Conservation (phyloP, 2,329 filamentous ascomycete genomes). For the Sclerotinia trifoliorum region DNA sequence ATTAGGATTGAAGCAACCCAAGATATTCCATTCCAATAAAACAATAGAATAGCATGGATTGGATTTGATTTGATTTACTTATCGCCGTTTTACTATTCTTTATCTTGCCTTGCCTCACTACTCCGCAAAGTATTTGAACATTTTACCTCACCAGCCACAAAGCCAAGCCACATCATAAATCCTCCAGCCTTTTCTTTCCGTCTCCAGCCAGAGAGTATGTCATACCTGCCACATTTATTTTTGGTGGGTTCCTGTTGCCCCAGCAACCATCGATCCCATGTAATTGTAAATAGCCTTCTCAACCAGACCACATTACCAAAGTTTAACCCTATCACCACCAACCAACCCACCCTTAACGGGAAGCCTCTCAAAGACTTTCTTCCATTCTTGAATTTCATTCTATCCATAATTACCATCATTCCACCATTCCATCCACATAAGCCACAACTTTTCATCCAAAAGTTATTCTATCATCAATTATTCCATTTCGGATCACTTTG, state of each 20-base stretch:
- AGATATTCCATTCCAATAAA: background rate
- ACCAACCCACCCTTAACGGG: conserved; percentile 3
- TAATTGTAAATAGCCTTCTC: conserved; percentile 18
- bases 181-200: background rate
- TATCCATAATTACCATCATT: background rate
- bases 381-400: background rate
- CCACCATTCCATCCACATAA: background rate
- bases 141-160: too few relatives aligned
- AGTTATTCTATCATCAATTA: background rate
- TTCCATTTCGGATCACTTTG: background rate
- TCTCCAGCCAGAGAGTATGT: too few relatives aligned
- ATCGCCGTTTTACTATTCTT: background rate
- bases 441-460: background rate
- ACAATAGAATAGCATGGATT: background rate
- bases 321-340: conserved; percentile 2
- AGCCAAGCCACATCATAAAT: background rate
- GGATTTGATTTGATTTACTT: background rate
- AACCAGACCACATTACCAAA: background rate
- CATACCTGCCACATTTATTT: conserved; percentile 12
- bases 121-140: too few relatives aligned
- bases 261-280: conserved; percentile 12
- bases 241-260: background rate
- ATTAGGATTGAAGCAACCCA: background rate
- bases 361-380: background rate
- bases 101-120: too few relatives aligned